Evolutionary conservation across 148 eudicot species (phyloP).

Genomic region (Camellia lanceoleosa): DNA sequence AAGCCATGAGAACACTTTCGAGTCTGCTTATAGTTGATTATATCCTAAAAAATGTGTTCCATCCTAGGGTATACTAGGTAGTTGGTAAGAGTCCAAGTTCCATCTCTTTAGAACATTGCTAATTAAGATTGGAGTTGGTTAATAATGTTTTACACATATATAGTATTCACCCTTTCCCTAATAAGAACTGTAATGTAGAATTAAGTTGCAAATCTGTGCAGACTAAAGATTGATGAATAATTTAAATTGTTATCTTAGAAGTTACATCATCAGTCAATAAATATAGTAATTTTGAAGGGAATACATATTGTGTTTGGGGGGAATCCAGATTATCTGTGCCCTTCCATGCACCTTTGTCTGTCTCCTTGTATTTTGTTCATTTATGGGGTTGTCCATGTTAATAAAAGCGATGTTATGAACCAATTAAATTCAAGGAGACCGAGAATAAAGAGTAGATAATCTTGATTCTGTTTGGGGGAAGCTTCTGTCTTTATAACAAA

Average conservation of each 20-base stretch:
- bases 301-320: too few relatives aligned
- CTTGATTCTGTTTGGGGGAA: too few relatives aligned
- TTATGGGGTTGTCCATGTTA: too few relatives aligned
- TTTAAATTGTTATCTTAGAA: neutral
- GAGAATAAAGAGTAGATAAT: too few relatives aligned
- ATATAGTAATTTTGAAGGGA: neutral
- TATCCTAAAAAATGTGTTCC: neutral
- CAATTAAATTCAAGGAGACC: too few relatives aligned
- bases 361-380: too few relatives aligned
- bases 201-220: neutral
- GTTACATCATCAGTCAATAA: neutral
- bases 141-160: neutral
- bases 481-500: too few relatives aligned
- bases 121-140: neutral
- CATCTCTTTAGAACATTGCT: neutral
- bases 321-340: too few relatives aligned
- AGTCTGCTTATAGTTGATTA: neutral
- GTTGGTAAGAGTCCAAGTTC: constrained; percentile 3
- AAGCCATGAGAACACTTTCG: constrained; percentile 28
- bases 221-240: neutral
- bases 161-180: constrained; percentile 1
- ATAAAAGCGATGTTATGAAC: too few relatives aligned
- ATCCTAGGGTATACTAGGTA: neutral
- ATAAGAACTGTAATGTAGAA: neutral
- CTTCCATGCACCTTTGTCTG: too few relatives aligned